These are phyloP conservation scores for Tylopilus plumbeoviolaceoides DNA, from an alignment of 768 basidiomycete species.

Conservation along the genomic window DNA sequence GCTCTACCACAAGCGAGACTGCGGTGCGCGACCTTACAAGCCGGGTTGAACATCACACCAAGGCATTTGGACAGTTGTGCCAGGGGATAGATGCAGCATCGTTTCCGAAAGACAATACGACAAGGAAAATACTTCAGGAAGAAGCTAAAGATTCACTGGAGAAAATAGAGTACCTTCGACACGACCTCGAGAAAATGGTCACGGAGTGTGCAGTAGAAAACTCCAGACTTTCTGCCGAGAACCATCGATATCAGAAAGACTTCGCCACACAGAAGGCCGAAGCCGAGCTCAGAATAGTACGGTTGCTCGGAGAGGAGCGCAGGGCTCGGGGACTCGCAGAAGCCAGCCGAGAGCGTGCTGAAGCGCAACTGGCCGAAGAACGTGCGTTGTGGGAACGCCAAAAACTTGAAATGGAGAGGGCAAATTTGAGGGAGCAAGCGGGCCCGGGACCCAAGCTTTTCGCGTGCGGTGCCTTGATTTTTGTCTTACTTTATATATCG, in stretches of 20 bases:
- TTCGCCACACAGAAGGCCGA: slow-evolving; percentile 11
- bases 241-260: slow-evolving; percentile 11
- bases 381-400: slow-evolving; percentile 9
- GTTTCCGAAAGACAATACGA: slow-evolving; percentile 37
- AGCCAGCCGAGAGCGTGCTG: slow-evolving; percentile 7
- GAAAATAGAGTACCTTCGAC: slow-evolving; percentile 39
- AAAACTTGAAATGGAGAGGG: background rate
- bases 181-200: slow-evolving; percentile 38
- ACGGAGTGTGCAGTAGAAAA: slow-evolving; percentile 35
- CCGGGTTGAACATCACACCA: slow-evolving; percentile 38
- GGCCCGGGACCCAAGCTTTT: slow-evolving; percentile 12
- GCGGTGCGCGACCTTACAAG: slow-evolving; percentile 42
- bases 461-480: slow-evolving; percentile 12
- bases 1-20: slow-evolving; percentile 43
- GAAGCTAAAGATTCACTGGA: slow-evolving; percentile 37
- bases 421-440: background rate
- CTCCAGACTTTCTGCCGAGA: slow-evolving; percentile 23
- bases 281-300: slow-evolving; percentile 8
- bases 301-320: slow-evolving; percentile 21
- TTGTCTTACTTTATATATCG: slow-evolving; percentile 13
- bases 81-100: slow-evolving; percentile 40
- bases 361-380: slow-evolving; percentile 17
- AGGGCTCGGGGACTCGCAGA: slow-evolving; percentile 18
- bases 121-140: slow-evolving; percentile 34
- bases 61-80: slow-evolving; percentile 40